A percentile compares a stretch with the other conserved stretches of the same genome.
Evolutionary conservation across 192 early-diverging fungal species (phyloP).

Genomic region (Coemansia sp.): DNA sequence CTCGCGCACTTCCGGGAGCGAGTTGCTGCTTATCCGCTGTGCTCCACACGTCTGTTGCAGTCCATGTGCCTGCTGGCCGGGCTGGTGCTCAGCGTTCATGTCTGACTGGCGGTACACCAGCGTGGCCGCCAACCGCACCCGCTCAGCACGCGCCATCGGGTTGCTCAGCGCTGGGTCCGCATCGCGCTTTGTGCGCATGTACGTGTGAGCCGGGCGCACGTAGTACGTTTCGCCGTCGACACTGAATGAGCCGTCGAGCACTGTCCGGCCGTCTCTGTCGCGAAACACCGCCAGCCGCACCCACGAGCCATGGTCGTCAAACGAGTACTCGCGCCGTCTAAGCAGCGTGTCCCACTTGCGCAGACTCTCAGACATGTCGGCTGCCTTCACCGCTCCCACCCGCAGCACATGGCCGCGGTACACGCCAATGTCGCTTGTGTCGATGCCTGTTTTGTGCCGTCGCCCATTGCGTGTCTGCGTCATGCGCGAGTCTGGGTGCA

Average conservation of each 20-base stretch:
- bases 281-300: conserved; percentile 56
- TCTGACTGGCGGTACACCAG: conserved; percentile 68
- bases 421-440: conserved; percentile 52
- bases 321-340: conserved; percentile 31
- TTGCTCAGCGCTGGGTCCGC: conserved; percentile 54
- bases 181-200: conserved; percentile 54
- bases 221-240: conserved; percentile 58
- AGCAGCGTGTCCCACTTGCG: conserved; percentile 29
- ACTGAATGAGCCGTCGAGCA: conserved; percentile 62
- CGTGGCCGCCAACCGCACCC: conserved; percentile 41
- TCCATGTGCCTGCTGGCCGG: neutral
- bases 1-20: conserved; percentile 8
- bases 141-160: conserved; percentile 18
- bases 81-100: conserved; percentile 11
- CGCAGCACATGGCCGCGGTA: conserved; percentile 59
- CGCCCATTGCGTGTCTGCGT: conserved; percentile 12
- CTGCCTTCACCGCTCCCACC: conserved; percentile 20
- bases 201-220: conserved; percentile 58
- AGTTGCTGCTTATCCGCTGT: conserved; percentile 18
- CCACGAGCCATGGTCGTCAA: conserved; percentile 51
- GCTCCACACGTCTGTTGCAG: conserved; percentile 16
- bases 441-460: conserved; percentile 12
- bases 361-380: conserved; percentile 24
- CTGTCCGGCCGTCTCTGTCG: conserved; percentile 28
- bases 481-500: conserved; percentile 63